Conservation (phyloP, 805 yeast genomes). For the Candida vartiovaarae region DNA sequence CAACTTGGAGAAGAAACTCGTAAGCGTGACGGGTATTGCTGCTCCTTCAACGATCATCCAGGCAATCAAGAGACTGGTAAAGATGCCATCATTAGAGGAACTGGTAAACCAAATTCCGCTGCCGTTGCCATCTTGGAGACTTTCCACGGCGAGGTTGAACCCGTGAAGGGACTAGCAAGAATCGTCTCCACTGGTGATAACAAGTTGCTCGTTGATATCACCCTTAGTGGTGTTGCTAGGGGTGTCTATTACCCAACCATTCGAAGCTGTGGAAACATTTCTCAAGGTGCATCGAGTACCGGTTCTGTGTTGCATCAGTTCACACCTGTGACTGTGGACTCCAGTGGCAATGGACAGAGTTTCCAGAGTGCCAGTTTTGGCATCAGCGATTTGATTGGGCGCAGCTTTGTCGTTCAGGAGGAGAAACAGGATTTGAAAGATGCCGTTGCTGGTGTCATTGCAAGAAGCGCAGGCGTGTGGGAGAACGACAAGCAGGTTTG, state of each 20-base stretch:
- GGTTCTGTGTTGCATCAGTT: slow-evolving; percentile 41
- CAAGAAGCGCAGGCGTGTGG: slow-evolving; percentile 96
- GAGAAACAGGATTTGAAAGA: slow-evolving; percentile 23
- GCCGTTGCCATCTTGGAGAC: slow-evolving; percentile 88
- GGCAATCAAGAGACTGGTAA: slow-evolving; percentile 69
- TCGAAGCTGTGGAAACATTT: slow-evolving; percentile 67
- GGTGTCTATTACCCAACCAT: slow-evolving; percentile 68
- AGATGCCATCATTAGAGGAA: slow-evolving; percentile 89
- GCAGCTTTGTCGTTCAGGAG: slow-evolving; percentile 36
- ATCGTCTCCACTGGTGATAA: slow-evolving; percentile 58
- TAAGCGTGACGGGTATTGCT: slow-evolving; percentile 57
- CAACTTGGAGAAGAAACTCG: slow-evolving; percentile 52
- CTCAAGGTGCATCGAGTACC: slow-evolving; percentile 61
- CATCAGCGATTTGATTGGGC: slow-evolving; percentile 61
- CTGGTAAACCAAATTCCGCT: slow-evolving; percentile 81
- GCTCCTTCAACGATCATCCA: slow-evolving; percentile 73
- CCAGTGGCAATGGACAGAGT: slow-evolving; percentile 35
- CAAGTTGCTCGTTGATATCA: slow-evolving; percentile 64
- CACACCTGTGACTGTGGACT: slow-evolving; percentile 28
- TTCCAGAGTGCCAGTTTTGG: slow-evolving; percentile 38
- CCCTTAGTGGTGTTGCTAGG: slow-evolving; percentile 59
- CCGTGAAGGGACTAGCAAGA: slow-evolving; percentile 84
- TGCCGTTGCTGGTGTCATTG: slow-evolving; percentile 76
- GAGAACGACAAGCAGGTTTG: slow-evolving; percentile 91
- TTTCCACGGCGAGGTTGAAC: slow-evolving; percentile 40